phyloP scores from a whole-genome alignment of 176 grass and related monocot genomes.

The Aegilops speltoides region DNA sequence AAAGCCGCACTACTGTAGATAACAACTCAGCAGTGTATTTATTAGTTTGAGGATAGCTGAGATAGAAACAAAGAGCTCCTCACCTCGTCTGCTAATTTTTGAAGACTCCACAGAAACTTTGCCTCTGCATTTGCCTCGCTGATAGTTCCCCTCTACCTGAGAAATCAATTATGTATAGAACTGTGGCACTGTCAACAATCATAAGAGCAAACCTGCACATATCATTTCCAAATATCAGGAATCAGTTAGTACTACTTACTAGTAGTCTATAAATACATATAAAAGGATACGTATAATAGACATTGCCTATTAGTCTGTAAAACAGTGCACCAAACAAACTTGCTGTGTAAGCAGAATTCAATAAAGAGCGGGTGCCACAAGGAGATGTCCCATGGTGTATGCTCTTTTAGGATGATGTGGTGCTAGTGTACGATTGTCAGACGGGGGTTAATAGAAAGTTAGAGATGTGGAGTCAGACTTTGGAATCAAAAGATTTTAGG shows the following conservation, averaged over 20 bases:
- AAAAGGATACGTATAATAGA: not conserved
- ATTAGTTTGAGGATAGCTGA: not conserved
- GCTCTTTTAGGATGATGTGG: too few species aligned
- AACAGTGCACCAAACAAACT: constrained; percentile 6
- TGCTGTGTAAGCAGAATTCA: not conserved
- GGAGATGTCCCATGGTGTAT: too few species aligned
- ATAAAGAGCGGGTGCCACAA: not conserved
- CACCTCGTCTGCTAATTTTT: constrained; percentile 92
- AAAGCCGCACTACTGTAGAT: not conserved
- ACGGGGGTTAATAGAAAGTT: too few species aligned
- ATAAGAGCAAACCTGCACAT: constrained; percentile 88
- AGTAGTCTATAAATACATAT: not conserved
- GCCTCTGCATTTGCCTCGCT: constrained; percentile 97
- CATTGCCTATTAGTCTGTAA: not conserved
- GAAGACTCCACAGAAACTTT: constrained; percentile 92
- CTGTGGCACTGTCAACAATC: constrained; percentile 95
- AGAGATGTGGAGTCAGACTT: too few species aligned
- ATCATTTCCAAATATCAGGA: constrained; percentile 15
- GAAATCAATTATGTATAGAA: constrained; percentile 95
- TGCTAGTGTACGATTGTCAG: too few species aligned
- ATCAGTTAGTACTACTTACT: not conserved
- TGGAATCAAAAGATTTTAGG: too few species aligned
- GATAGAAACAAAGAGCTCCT: not conserved
- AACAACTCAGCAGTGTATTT: not conserved
- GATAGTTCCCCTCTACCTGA: constrained; percentile 94